These are phyloP conservation scores for Tuctoria greenei DNA, from an alignment of 176 grass and related monocot genomes.

Conservation along the genomic window DNA sequence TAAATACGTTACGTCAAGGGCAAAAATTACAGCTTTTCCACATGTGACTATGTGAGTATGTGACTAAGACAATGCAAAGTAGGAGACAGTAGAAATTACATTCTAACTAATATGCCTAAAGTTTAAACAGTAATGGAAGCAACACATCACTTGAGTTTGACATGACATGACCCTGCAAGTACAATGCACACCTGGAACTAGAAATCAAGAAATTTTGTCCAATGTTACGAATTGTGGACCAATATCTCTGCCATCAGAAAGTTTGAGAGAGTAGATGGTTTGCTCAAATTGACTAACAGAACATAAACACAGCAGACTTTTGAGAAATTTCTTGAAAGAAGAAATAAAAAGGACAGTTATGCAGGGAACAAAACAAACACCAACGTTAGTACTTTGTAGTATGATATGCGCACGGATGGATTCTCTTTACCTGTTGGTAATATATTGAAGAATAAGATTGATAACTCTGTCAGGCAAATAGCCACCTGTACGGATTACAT, in stretches of 20 bases:
- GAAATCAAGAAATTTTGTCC: not conserved
- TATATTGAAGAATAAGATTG: conserved; percentile 89
- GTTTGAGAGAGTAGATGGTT: not conserved
- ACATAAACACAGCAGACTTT: not conserved
- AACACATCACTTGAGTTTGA: not conserved
- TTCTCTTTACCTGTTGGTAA: conserved; percentile 65
- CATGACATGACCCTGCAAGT: too few relatives aligned
- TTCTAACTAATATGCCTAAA: not conserved
- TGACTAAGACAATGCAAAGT: conserved; percentile 6
- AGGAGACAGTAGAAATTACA: not conserved
- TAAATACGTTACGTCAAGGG: not conserved
- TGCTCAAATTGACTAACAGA: conserved; percentile 7
- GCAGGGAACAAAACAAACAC: not conserved
- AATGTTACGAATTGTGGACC: not conserved
- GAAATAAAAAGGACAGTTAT: not conserved
- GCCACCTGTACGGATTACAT: conserved; percentile 75
- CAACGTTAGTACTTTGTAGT: not conserved
- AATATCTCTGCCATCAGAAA: not conserved
- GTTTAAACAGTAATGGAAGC: not conserved
- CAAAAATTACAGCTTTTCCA: conserved; percentile 2
- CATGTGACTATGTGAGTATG: not conserved
- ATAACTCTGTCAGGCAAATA: conserved; percentile 86
- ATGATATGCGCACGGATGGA: not conserved
- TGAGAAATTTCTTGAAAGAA: not conserved
- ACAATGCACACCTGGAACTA: not conserved